Percentiles rank a stretch among this genome's conserved stretches.
Conservation (phyloP, 2,329 filamentous ascomycete genomes). For the Aspergillus tanneri region DNA sequence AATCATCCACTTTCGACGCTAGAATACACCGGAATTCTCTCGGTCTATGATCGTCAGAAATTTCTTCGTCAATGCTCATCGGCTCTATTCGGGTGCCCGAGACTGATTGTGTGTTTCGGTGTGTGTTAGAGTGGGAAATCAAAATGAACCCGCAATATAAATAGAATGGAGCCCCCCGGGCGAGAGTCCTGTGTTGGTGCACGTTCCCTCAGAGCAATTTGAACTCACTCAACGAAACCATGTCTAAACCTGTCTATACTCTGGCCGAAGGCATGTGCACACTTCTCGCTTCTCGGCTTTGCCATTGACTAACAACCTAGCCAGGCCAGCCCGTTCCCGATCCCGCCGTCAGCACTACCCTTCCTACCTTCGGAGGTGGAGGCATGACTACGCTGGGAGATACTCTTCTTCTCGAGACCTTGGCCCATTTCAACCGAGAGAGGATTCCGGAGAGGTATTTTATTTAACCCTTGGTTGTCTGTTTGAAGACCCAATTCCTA, state of each 20-base stretch:
- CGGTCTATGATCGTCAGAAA: background rate
- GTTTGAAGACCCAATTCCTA: background rate
- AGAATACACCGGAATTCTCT: background rate
- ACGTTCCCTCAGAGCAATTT: too few relatives aligned
- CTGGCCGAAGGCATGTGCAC: conserved; percentile 27
- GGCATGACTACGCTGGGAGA: conserved; percentile 54
- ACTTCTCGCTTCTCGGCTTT: background rate
- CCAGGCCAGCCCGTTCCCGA: conserved; percentile 28
- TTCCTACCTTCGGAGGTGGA: conserved; percentile 28
- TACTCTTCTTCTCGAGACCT: conserved; percentile 61
- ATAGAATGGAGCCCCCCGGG: background rate
- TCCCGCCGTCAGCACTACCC: conserved; percentile 22
- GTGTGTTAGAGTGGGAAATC: background rate
- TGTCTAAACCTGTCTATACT: conserved; percentile 24
- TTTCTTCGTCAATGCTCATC: background rate
- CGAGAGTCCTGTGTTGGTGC: too few relatives aligned
- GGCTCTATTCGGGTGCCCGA: background rate
- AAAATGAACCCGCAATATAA: background rate
- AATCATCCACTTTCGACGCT: background rate
- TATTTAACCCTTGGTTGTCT: background rate
- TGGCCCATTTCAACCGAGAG: conserved; percentile 62
- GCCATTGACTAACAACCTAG: background rate
- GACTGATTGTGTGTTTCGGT: background rate
- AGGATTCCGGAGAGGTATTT: conserved; percentile 57
- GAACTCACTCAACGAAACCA: too few relatives aligned